Conservation (phyloP, 352 stramenopile species). For the Plasmopara muralis region DNA sequence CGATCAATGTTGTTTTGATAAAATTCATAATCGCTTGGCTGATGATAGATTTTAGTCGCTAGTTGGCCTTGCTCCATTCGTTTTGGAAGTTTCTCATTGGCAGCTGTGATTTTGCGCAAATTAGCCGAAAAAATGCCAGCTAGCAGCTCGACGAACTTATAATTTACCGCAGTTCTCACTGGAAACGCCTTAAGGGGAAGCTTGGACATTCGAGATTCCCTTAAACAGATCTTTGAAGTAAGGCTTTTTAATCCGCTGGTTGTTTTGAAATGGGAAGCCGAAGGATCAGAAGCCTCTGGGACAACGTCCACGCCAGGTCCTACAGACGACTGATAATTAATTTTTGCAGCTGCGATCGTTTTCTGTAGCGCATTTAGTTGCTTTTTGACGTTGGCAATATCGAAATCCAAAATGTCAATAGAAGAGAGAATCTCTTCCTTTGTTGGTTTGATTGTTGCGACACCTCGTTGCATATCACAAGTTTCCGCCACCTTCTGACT, state of each 20-base stretch:
- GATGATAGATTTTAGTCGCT: constrained; percentile 58
- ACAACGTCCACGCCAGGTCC: constrained; percentile 32
- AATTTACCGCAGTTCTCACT: constrained; percentile 56
- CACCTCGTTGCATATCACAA: constrained; percentile 7
- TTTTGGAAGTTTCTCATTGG: constrained; percentile 58
- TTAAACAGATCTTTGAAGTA: neutral
- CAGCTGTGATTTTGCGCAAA: constrained; percentile 31
- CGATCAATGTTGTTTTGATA: constrained; percentile 68
- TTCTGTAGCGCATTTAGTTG: constrained; percentile 52
- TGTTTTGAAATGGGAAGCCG: constrained; percentile 1
- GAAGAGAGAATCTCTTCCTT: constrained; percentile 78
- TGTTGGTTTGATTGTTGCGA: constrained; percentile 24
- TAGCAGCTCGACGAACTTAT: constrained; percentile 52
- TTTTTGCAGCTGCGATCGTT: constrained; percentile 36
- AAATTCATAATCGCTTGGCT: constrained; percentile 68
- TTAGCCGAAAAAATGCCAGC: constrained; percentile 64
- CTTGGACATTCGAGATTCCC: constrained; percentile 2
- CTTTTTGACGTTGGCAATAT: constrained; percentile 64
- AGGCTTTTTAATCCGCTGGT: constrained; percentile 1
- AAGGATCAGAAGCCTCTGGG: constrained; percentile 12
- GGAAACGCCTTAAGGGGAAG: constrained; percentile 10
- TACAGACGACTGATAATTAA: constrained; percentile 43
- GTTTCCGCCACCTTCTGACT: constrained; percentile 3
- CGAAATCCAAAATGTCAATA: constrained; percentile 69
- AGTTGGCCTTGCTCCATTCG: constrained; percentile 37